Evolutionary conservation across 1,284 basidiomycete genomes (phyloP).

Genomic region (Tetrapyrgos nigripes): DNA sequence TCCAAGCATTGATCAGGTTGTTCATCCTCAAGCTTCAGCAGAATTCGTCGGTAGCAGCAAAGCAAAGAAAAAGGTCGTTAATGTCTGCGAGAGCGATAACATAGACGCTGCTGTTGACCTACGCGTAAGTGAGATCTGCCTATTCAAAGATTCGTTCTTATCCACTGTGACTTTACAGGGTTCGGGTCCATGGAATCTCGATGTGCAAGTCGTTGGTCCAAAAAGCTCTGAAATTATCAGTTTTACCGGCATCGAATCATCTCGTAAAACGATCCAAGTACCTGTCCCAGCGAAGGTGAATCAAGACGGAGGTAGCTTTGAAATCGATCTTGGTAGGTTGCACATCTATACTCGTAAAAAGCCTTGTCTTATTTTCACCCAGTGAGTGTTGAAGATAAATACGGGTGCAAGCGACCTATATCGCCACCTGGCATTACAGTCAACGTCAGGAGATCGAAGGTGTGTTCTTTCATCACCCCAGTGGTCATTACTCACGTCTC

Average conservation of each 20-base stretch:
- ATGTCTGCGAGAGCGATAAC: constrained; percentile 76
- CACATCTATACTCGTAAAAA: neutral
- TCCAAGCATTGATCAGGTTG: constrained; percentile 81
- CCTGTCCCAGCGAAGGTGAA: constrained; percentile 74
- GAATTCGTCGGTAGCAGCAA: constrained; percentile 62
- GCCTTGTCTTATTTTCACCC: constrained; percentile 3
- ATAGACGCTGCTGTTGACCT: constrained; percentile 83
- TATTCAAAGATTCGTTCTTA: neutral
- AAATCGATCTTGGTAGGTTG: constrained; percentile 74
- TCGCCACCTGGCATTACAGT: constrained; percentile 84
- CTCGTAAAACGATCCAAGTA: constrained; percentile 64
- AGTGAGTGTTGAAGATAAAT: constrained; percentile 90
- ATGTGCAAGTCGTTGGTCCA: constrained; percentile 78
- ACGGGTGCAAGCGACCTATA: constrained; percentile 85
- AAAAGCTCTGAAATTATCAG: constrained; percentile 63
- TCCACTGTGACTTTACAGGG: constrained; percentile 55
- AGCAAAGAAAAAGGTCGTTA: constrained; percentile 57
- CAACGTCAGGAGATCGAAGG: constrained; percentile 87
- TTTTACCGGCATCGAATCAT: constrained; percentile 62
- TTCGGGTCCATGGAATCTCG: constrained; percentile 87
- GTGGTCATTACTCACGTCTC: constrained; percentile 5
- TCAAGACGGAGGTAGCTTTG: constrained; percentile 78
- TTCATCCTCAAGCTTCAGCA: constrained; percentile 88
- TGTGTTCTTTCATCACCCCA: constrained; percentile 42
- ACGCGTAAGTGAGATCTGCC: constrained; percentile 51